Evolutionary conservation across 2,329 filamentous ascomycete species (phyloP), one percentile per base, ranked within the genome.

Genomic region (Ophiocordyceps robertsii): DNA sequence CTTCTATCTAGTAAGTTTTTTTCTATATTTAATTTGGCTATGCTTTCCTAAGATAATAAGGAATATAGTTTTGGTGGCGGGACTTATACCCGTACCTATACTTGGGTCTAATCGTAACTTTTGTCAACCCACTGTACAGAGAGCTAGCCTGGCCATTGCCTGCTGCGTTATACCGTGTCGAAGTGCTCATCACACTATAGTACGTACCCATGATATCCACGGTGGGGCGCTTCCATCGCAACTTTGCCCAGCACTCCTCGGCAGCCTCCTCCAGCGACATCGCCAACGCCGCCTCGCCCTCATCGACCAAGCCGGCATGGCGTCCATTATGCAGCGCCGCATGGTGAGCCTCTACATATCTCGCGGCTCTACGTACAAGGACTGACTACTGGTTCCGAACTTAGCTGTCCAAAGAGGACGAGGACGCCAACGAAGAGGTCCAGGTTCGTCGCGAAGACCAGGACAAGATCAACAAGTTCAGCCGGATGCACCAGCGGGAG

Each of bases 401-500:
- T 3, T 13, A 96, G 92, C 82, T 98, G 52, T 87, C 86, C 38
- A 93, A 87, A 59, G 90, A 95, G 61, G 90, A 96, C 55, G 92
- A 98, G 65, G 82, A 80, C 45, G 71, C 80, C 17, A 75, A 77
- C 47, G 84, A 92, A 51, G 92, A 98, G 59, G 82, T 88, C 54
- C 85, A 95, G 64, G 92, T 98, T 45, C 84, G 92, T 46, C 84
- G 89, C 56, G 89, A 96, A 62, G 92, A 98, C 61, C 92, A 98
- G 64, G 89, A 96, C 68, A 94, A 92, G 67, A 98, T 98, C 77
- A 98, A 98, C 67, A 82, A 80, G 50, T 98, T 98, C 72, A 95
- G 89, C 63, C 81, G 88, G 37, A 71, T 98, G 48, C 92, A 98
- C 62, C 87, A 93, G 60, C 82, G 85, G 41, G 84, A 95, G 60